Conservation (phyloP, 768 basidiomycete species). For the Tubosaeta brunneosetosa region DNA sequence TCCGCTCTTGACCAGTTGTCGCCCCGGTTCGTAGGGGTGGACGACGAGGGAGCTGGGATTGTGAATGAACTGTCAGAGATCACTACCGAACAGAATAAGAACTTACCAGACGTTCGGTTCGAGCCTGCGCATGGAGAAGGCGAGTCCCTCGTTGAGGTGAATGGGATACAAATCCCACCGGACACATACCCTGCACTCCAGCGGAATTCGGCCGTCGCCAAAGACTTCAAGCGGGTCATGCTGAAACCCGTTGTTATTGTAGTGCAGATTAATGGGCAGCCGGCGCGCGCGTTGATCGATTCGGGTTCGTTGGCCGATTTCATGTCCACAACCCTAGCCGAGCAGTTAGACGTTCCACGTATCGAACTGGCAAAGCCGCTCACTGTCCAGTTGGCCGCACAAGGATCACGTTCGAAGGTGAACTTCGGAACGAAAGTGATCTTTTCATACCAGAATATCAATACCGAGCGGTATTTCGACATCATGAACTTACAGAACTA, state of each 20-base stretch:
- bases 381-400: conserved; percentile 26
- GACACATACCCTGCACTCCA: neutral
- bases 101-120: too few species aligned
- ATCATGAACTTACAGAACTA: conserved; percentile 36
- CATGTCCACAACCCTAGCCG: conserved; percentile 25
- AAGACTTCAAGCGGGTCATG: neutral
- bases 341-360: conserved; percentile 21
- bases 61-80: neutral
- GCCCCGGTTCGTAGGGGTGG: neutral
- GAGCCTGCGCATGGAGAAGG: too few species aligned
- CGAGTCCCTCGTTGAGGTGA: neutral
- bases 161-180: too few species aligned
- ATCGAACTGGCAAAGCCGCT: conserved; percentile 21
- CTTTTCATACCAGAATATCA: conserved; percentile 16
- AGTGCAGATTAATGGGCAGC: conserved; percentile 8
- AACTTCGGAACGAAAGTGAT: conserved; percentile 12
- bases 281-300: conserved; percentile 19
- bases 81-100: neutral
- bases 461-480: conserved; percentile 29
- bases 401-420: conserved; percentile 28
- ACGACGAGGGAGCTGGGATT: neutral
- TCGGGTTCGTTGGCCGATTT: conserved; percentile 30
- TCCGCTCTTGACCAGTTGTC: neutral
- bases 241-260: conserved; percentile 9
- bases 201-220: neutral